Conservation (phyloP, 306 rosid species). For the Quercus variabilis region DNA sequence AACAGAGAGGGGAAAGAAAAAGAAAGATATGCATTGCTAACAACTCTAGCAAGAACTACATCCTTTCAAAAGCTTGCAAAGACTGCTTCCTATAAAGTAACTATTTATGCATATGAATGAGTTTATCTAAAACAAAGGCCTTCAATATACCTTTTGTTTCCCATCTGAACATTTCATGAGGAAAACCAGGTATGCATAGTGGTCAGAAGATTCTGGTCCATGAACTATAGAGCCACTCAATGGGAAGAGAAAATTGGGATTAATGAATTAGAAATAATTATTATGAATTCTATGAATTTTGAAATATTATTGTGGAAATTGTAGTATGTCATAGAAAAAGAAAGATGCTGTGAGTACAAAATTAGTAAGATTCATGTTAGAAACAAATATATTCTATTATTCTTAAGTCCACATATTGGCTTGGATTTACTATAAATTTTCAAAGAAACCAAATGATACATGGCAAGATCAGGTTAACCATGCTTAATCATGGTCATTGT, state of each 20-base stretch:
- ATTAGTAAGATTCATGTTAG: background rate
- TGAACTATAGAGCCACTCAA: background rate
- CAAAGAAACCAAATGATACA: background rate
- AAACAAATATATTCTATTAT: background rate
- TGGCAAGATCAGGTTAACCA: background rate
- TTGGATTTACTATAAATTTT: too few relatives aligned
- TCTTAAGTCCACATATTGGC: background rate
- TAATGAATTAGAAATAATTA: background rate
- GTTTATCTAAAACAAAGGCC: background rate
- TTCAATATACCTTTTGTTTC: background rate
- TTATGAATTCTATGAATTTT: background rate
- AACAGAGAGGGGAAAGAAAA: background rate
- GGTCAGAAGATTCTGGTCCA: background rate
- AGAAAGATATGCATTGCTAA: background rate
- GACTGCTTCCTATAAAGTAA: too few relatives aligned
- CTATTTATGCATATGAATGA: too few relatives aligned
- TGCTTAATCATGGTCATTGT: background rate
- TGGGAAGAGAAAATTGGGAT: background rate
- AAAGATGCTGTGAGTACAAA: background rate
- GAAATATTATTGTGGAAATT: background rate
- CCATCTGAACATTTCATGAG: background rate
- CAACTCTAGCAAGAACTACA: background rate
- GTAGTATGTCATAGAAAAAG: too few relatives aligned
- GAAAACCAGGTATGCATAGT: background rate
- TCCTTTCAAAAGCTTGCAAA: background rate